phyloP scores from a whole-genome alignment of 2,329 filamentous ascomycete genomes.

The Aspergillus aculeatus region DNA sequence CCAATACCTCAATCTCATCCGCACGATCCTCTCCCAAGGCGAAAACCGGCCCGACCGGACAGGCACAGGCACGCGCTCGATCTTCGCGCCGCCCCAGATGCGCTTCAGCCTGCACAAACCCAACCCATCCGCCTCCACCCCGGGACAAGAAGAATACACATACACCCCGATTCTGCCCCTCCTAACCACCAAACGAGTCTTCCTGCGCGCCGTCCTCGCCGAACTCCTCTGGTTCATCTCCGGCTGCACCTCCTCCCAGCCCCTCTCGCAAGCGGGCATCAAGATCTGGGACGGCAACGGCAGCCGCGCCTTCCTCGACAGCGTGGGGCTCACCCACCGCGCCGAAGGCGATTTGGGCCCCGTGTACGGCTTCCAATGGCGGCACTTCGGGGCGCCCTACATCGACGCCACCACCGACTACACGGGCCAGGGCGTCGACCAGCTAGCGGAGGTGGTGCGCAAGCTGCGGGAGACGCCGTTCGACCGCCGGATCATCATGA shows the following conservation, averaged over 20 bases:
- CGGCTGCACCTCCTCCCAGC: constrained; percentile 74
- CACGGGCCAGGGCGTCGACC: constrained; percentile 83
- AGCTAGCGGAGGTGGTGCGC: constrained; percentile 83
- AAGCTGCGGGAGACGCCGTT: constrained; percentile 83
- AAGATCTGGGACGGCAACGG: constrained; percentile 99
- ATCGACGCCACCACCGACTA: constrained; percentile 77
- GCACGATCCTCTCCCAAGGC: constrained; percentile 75
- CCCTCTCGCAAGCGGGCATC: constrained; percentile 75
- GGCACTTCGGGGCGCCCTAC: constrained; percentile 94
- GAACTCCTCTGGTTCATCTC: constrained; percentile 96
- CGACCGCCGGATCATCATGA: constrained; percentile 85
- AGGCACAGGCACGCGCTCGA: constrained; percentile 84
- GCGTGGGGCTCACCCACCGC: constrained; percentile 74
- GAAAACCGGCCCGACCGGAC: constrained; percentile 91
- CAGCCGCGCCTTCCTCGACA: constrained; percentile 84
- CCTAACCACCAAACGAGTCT: constrained; percentile 96
- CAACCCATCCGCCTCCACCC: constrained; percentile 35
- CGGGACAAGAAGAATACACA: constrained; percentile 17
- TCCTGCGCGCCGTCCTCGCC: constrained; percentile 81
- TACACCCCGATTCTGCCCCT: constrained; percentile 73
- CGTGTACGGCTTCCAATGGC: constrained; percentile 98
- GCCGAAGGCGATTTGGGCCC: constrained; percentile 88
- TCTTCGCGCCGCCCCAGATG: constrained; percentile 83
- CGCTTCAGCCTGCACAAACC: constrained; percentile 76
- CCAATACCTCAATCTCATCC: constrained; percentile 89